A percentile compares a stretch with the other conserved stretches of the same genome.
Conservation (phyloP, 306 rosid genomes). For the Ormosia emarginata region DNA sequence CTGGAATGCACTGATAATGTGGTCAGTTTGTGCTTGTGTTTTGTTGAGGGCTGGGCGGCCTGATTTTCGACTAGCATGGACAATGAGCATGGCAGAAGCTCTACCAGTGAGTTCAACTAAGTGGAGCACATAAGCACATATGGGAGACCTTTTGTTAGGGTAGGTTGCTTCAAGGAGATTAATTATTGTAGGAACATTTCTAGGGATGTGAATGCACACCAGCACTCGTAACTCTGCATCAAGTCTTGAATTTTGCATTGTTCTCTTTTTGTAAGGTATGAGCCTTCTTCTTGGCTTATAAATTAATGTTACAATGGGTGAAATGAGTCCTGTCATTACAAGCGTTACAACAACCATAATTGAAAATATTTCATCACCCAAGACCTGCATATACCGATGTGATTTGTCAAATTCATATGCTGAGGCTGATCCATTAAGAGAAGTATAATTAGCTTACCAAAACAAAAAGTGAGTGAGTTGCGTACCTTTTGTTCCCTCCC, state of each 20-base stretch:
- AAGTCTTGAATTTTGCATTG: conserved; percentile 51
- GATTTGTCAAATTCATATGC: neutral
- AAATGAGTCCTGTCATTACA: conserved; percentile 58
- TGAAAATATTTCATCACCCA: conserved; percentile 58
- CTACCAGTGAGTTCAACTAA: conserved; percentile 84
- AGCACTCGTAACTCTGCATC: conserved; percentile 61
- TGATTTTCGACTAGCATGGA: conserved; percentile 49
- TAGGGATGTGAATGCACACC: conserved; percentile 66
- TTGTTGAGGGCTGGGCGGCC: conserved; percentile 59
- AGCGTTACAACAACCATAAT: conserved; percentile 61
- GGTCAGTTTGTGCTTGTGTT: conserved; percentile 79
- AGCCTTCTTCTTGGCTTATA: conserved; percentile 66
- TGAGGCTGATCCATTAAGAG: neutral
- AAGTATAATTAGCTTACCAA: neutral
- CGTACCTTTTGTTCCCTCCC: conserved; percentile 74
- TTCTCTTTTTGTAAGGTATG: conserved; percentile 58
- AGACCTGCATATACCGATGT: conserved; percentile 43
- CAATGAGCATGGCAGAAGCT: conserved; percentile 87
- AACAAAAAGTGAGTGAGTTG: neutral
- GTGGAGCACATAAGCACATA: conserved; percentile 62
- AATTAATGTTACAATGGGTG: conserved; percentile 57
- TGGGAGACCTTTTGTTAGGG: conserved; percentile 68
- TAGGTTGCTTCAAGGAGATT: conserved; percentile 73
- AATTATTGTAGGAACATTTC: conserved; percentile 81
- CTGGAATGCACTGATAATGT: conserved; percentile 63